phyloP scores from a whole-genome alignment of 805 yeast genomes.

The Helenozyma baotianmanensis region DNA sequence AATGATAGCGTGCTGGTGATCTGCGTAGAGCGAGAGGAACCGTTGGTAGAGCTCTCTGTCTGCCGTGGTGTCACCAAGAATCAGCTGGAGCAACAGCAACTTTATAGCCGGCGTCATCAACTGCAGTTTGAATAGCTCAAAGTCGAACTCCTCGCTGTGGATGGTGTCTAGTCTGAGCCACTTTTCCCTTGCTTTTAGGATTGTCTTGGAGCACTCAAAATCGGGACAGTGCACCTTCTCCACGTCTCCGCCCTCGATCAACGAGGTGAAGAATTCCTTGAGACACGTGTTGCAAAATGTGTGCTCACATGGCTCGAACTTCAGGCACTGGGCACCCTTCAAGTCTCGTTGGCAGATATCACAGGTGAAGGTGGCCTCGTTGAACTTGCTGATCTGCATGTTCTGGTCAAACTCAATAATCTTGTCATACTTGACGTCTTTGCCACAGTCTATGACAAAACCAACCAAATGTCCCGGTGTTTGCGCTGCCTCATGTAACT shows the following conservation, averaged over 20 bases:
- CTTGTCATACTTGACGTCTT: slow-evolving; percentile 10
- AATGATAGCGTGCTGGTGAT: slow-evolving; percentile 40
- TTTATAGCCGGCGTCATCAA: slow-evolving; percentile 42
- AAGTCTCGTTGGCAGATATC: slow-evolving; percentile 51
- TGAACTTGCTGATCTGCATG: slow-evolving; percentile 22
- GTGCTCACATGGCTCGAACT: slow-evolving; percentile 24
- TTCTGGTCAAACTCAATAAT: slow-evolving; percentile 19
- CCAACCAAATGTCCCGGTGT: slow-evolving; percentile 3
- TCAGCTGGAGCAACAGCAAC: slow-evolving; percentile 24
- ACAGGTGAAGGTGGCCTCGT: slow-evolving; percentile 41
- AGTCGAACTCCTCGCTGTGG: slow-evolving; percentile 15
- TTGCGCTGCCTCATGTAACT: slow-evolving; percentile 21
- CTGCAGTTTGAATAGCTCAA: slow-evolving; percentile 26
- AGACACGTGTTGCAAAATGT: slow-evolving; percentile 14
- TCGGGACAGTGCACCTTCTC: slow-evolving; percentile 56
- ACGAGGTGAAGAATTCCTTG: slow-evolving; percentile 16
- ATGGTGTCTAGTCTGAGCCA: slow-evolving; percentile 15
- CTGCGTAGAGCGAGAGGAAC: slow-evolving; percentile 34
- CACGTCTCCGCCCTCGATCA: slow-evolving; percentile 46
- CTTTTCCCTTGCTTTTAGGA: slow-evolving; percentile 13
- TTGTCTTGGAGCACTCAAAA: slow-evolving; percentile 39
- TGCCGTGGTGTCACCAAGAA: slow-evolving; percentile 17
- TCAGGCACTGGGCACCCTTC: slow-evolving; percentile 40
- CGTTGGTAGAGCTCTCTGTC: slow-evolving; percentile 4
- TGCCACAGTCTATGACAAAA: slow-evolving; percentile 3